These are phyloP conservation scores for Fusarium virguliforme DNA, from an alignment of 2,329 filamentous ascomycete species.

Conservation along the genomic window DNA sequence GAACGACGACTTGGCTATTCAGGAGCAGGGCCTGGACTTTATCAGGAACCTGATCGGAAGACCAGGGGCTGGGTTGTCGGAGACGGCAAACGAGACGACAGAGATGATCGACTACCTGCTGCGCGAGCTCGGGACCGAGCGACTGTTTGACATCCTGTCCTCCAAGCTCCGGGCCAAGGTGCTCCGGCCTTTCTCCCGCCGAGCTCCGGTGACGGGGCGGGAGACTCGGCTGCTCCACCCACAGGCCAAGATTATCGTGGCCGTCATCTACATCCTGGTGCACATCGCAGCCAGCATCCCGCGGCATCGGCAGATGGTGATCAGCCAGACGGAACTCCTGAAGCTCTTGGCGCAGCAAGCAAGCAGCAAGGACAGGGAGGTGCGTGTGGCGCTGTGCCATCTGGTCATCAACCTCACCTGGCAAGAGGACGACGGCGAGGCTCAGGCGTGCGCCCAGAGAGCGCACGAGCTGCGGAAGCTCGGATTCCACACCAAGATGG, in stretches of 20 bases:
- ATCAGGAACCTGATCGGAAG: conserved; percentile 90
- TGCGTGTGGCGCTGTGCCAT: conserved; percentile 86
- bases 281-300: conserved; percentile 89
- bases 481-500: conserved; percentile 79
- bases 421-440: conserved; percentile 81
- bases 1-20: conserved; percentile 86
- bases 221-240: conserved; percentile 70
- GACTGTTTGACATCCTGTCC: conserved; percentile 85
- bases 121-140: conserved; percentile 79
- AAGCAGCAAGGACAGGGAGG: conserved; percentile 78
- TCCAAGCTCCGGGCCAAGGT: conserved; percentile 80
- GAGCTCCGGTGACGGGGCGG: conserved; percentile 52
- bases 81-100: conserved; percentile 66
- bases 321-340: conserved; percentile 83
- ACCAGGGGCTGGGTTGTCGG: conserved; percentile 63
- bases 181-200: conserved; percentile 68
- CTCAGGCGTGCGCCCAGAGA: conserved; percentile 75
- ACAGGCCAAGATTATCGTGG: conserved; percentile 79
- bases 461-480: conserved; percentile 78
- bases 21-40: conserved; percentile 92
- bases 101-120: conserved; percentile 91
- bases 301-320: conserved; percentile 82
- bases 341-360: conserved; percentile 82
- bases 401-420: conserved; percentile 89
- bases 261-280: conserved; percentile 86